Conservation (phyloP, 2,329 filamentous ascomycete genomes). For the Fusarium nisikadoi region DNA sequence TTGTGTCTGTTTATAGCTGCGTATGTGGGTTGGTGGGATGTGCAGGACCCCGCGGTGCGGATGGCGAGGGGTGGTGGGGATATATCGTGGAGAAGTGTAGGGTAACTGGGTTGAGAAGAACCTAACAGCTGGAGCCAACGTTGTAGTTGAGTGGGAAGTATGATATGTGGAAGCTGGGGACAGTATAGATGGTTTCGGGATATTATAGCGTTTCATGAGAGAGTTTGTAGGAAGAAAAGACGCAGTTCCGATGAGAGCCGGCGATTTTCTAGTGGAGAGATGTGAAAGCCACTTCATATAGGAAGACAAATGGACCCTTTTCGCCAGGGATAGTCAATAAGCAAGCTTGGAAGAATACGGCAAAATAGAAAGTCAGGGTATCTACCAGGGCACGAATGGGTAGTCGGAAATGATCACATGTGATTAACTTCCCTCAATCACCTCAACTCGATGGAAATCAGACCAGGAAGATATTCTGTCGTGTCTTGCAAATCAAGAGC, state of each 20-base stretch:
- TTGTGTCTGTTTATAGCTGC: constrained; percentile 19
- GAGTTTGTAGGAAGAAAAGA: constrained; percentile 4
- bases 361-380: constrained; percentile 19
- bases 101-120: constrained; percentile 20
- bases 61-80: constrained; percentile 33
- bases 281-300: constrained; percentile 30
- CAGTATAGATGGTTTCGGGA: background rate
- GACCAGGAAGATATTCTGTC: constrained; percentile 3
- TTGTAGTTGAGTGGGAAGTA: background rate
- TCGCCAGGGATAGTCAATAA: background rate
- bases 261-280: constrained; percentile 23
- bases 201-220: background rate
- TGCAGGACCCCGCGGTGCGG: constrained; percentile 31
- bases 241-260: constrained; percentile 1
- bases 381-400: constrained; percentile 15
- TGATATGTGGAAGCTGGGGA: background rate
- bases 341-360: constrained; percentile 14
- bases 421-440: constrained; percentile 1
- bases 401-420: constrained; percentile 6
- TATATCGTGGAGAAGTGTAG: constrained; percentile 21
- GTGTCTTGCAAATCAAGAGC: constrained; percentile 8
- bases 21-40: constrained; percentile 25
- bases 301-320: background rate
- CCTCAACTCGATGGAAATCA: constrained; percentile 2
- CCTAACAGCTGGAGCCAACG: background rate